Evolutionary conservation across 768 basidiomycete genomes (phyloP), one percentile per base, ranked within the genome.

Genomic region (Serendipita sp.): DNA sequence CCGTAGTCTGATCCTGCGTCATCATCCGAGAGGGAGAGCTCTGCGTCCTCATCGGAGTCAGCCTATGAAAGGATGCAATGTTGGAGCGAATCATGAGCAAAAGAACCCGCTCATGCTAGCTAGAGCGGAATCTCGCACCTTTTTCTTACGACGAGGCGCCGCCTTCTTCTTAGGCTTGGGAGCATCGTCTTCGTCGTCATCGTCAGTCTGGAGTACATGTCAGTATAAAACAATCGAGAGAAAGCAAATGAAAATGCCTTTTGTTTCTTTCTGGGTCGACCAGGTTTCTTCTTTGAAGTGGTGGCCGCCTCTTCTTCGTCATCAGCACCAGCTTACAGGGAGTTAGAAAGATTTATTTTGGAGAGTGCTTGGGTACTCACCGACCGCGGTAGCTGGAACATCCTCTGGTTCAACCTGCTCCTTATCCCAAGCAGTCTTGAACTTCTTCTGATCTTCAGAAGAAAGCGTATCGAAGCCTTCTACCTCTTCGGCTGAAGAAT

Each of bases 381-480:
- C 50, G 61, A 26, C 64, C 51, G 89, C 88, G 17, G 77, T 78
- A 33, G 81, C 82, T 3, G 90, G 90, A 42, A 94, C 82, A 68
- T 95, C 93, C 67, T 85, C 91, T 34, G 85, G 82, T 3, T 82
- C 89, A 56, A 96, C 88, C 34, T 84, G 77, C 3, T 86, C 92
- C 0, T 78, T 81, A 56, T 88, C 81, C 77, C 81, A 90, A 1
- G 94, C 92, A 68, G 78, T 81, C 62, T 71, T 74, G 43, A 96
- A 71, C 64, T 82, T 84, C 3, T 77, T 81, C 72, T 94, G 77
- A 70, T 94, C 90, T 44, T 81, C 85, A 1, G 76, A 73, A 0
- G 68, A 74, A 50, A 92, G 78, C 0, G 84, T 85, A 20, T 91
- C 88, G 71, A 79, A 95, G 20, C 93, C 93, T 70, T 97, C 93